phyloP scores from a whole-genome alignment of 108 stramenopile species.

The Bacterosira constricta region DNA sequence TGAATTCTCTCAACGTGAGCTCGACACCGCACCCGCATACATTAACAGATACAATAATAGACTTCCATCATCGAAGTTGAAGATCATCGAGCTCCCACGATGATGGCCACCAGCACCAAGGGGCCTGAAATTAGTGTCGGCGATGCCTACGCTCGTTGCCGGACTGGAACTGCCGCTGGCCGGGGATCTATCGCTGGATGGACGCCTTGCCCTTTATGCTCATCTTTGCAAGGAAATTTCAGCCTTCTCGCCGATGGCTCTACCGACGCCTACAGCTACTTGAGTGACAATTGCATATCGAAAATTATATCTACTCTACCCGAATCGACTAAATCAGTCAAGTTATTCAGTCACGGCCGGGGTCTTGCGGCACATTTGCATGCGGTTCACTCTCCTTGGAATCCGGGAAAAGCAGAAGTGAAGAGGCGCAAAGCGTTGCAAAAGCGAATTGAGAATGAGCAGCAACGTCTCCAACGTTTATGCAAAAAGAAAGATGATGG shows the following conservation, averaged over 20 bases:
- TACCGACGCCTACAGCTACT: background rate
- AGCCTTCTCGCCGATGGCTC: background rate
- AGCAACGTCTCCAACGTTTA: background rate
- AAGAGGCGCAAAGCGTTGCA: slow-evolving; percentile 41
- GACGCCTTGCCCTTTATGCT: slow-evolving; percentile 43
- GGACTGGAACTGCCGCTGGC: slow-evolving; percentile 29
- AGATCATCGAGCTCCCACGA: too few relatives aligned
- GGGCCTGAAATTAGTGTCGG: background rate
- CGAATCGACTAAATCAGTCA: slow-evolving; percentile 27
- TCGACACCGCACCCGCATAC: background rate
- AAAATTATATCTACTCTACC: slow-evolving; percentile 1
- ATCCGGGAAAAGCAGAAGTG: slow-evolving; percentile 63
- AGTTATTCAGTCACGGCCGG: slow-evolving; percentile 68
- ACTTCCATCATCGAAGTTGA: too few relatives aligned
- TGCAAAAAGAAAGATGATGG: slow-evolving; percentile 13
- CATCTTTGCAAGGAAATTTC: background rate
- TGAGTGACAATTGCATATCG: slow-evolving; percentile 6
- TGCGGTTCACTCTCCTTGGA: slow-evolving; percentile 88
- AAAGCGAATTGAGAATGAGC: slow-evolving; percentile 35
- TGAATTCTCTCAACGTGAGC: too few relatives aligned
- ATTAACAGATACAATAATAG: background rate
- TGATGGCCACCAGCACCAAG: background rate
- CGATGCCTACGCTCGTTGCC: slow-evolving; percentile 35
- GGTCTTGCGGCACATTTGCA: slow-evolving; percentile 82
- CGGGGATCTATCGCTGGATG: slow-evolving; percentile 32